phyloP scores from a whole-genome alignment of 2,329 filamentous ascomycete species.

The Fonsecaea erecta region DNA sequence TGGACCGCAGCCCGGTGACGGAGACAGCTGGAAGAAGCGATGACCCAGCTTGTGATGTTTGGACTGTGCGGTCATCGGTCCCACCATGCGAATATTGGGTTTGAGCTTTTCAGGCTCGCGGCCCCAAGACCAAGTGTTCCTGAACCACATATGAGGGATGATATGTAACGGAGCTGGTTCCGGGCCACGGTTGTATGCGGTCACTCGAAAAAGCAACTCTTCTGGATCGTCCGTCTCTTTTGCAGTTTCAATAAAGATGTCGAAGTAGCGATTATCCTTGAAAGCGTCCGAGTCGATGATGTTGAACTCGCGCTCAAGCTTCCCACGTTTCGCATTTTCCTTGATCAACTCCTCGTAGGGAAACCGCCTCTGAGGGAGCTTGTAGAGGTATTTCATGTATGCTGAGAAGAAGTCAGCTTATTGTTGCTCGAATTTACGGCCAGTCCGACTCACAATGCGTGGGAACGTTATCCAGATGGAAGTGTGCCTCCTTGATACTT shows the following conservation, averaged over 20 bases:
- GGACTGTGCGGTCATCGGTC: conserved; percentile 73
- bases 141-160: conserved; percentile 92
- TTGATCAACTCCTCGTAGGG: conserved; percentile 87
- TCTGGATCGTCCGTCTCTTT: conserved; percentile 93
- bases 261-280: conserved; percentile 90
- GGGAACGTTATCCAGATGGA: conserved; percentile 93
- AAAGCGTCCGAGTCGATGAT: conserved; percentile 88
- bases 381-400: conserved; percentile 99
- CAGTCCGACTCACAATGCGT: conserved; percentile 52
- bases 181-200: conserved; percentile 92
- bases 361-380: conserved; percentile 89
- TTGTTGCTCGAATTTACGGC: not conserved
- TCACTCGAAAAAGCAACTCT: conserved; percentile 89
- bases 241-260: conserved; percentile 94
- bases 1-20: conserved; percentile 81
- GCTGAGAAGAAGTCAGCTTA: conserved; percentile 44
- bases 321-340: conserved; percentile 78
- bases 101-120: conserved; percentile 75
- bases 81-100: conserved; percentile 72
- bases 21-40: conserved; percentile 81
- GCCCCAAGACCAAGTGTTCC: conserved; percentile 97
- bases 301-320: conserved; percentile 85
- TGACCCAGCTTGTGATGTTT: conserved; percentile 80
- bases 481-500: conserved; percentile 94
- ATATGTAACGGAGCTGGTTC: conserved; percentile 92